Conservation (phyloP, 75 land plant species). For the Selaginella moellendorffii region DNA sequence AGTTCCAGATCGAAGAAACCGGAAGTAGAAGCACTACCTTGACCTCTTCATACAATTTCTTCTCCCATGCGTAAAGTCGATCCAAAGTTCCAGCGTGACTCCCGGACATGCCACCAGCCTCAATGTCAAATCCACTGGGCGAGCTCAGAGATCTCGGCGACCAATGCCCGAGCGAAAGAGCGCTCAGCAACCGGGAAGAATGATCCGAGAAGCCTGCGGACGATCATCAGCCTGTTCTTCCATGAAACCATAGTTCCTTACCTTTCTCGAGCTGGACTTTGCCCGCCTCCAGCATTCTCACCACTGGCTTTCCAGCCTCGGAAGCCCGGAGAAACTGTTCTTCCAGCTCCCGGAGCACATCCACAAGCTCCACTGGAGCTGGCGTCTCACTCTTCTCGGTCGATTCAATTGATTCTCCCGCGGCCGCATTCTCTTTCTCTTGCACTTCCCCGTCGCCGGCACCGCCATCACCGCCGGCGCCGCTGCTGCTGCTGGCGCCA, state of each 20-base stretch:
- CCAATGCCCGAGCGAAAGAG: neutral
- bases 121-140: neutral
- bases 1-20: too few species aligned
- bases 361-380: conserved; percentile 23
- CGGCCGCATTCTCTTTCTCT: neutral
- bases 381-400: neutral
- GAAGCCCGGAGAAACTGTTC: conserved; percentile 43
- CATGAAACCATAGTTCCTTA: too few species aligned
- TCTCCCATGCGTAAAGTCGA: conserved; percentile 64
- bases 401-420: neutral
- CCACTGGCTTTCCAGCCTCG: conserved; percentile 41
- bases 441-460: neutral
- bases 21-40: too few species aligned
- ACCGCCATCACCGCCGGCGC: neutral
- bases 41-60: conserved; percentile 69
- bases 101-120: conserved; percentile 29
- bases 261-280: conserved; percentile 10
- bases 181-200: neutral
- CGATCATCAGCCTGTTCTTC: too few species aligned
- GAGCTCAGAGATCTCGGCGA: neutral
- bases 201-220: neutral
- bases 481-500: neutral
- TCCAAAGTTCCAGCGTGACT: conserved; percentile 64
- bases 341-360: conserved; percentile 41
- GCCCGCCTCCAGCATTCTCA: conserved; percentile 44